These are phyloP conservation scores for Epichloe typhina DNA, from an alignment of 2,329 filamentous ascomycete genomes.

Conservation along the genomic window DNA sequence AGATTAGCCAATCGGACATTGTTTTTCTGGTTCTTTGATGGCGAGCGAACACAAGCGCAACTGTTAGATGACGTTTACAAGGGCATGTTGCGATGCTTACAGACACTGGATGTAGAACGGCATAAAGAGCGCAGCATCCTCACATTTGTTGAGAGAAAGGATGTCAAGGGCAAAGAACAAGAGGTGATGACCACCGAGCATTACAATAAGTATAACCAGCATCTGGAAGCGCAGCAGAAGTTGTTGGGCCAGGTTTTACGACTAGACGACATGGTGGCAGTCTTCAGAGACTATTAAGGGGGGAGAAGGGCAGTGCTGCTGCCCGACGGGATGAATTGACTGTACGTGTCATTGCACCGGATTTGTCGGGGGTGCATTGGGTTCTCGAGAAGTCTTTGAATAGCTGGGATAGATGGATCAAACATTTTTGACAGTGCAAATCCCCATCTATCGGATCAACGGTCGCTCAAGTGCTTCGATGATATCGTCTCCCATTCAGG, in stretches of 20 bases:
- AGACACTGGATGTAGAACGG: constrained; percentile 67
- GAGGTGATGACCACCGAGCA: constrained; percentile 66
- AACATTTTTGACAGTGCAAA: not conserved
- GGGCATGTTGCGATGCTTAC: constrained; percentile 71
- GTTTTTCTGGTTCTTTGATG: constrained; percentile 87
- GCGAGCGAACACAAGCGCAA: constrained; percentile 53
- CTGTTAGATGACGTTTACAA: constrained; percentile 79
- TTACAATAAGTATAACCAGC: constrained; percentile 45
- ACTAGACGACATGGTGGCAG: constrained; percentile 72
- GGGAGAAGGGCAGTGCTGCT: not conserved
- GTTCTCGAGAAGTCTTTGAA: not conserved
- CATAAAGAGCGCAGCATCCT: constrained; percentile 59
- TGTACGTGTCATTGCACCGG: not conserved
- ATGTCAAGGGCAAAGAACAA: constrained; percentile 75
- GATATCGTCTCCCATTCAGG: not conserved
- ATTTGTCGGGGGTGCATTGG: not conserved
- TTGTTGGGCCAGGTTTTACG: constrained; percentile 67
- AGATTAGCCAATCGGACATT: constrained; percentile 72
- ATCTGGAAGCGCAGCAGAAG: constrained; percentile 55
- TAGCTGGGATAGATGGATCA: not conserved
- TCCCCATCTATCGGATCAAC: not conserved
- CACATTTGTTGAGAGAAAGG: constrained; percentile 68
- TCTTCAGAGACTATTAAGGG: constrained; percentile 57
- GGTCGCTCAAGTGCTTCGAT: not conserved
- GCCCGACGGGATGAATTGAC: not conserved